Percentiles rank a stretch among this genome's conserved stretches.
Conservation (phyloP, 768 basidiomycete genomes). For the Lactarius sp. region DNA sequence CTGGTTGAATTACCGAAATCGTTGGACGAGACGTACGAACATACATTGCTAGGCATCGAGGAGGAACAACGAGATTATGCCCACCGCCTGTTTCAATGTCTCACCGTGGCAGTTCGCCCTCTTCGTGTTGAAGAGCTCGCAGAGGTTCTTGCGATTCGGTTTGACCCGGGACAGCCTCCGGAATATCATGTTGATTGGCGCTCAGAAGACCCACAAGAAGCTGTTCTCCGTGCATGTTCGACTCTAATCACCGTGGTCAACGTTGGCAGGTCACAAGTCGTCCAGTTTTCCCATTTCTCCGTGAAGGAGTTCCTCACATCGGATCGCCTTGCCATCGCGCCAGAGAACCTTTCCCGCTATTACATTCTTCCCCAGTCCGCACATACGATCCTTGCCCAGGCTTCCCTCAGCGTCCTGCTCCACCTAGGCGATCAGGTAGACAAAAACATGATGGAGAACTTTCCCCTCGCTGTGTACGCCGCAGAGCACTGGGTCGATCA, state of each 20-base stretch:
- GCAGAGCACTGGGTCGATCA: constrained; percentile 9
- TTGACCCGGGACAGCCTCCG: not conserved
- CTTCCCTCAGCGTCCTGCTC: not conserved
- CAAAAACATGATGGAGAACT: not conserved
- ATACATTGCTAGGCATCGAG: not conserved
- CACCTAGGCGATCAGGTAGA: not conserved
- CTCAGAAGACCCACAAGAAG: not conserved
- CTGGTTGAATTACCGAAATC: not conserved
- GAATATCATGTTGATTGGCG: not conserved
- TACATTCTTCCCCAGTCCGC: not conserved
- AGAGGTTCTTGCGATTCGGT: not conserved
- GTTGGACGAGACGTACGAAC: constrained; percentile 3
- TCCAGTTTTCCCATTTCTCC: constrained; percentile 9
- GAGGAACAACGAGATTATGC: constrained; percentile 2
- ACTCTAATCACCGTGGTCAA: not conserved
- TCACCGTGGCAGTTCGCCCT: constrained; percentile 1
- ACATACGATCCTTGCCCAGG: not conserved
- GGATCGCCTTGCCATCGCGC: not conserved
- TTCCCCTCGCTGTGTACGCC: not conserved
- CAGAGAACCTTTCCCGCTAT: not conserved
- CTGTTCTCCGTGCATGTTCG: constrained; percentile 4
- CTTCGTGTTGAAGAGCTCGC: constrained; percentile 6
- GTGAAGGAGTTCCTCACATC: constrained; percentile 15
- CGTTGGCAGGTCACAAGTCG: not conserved
- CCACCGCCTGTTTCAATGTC: not conserved